Evolutionary conservation across 1,284 basidiomycete species (phyloP).

Genomic region (Leccinum griseonigrum): DNA sequence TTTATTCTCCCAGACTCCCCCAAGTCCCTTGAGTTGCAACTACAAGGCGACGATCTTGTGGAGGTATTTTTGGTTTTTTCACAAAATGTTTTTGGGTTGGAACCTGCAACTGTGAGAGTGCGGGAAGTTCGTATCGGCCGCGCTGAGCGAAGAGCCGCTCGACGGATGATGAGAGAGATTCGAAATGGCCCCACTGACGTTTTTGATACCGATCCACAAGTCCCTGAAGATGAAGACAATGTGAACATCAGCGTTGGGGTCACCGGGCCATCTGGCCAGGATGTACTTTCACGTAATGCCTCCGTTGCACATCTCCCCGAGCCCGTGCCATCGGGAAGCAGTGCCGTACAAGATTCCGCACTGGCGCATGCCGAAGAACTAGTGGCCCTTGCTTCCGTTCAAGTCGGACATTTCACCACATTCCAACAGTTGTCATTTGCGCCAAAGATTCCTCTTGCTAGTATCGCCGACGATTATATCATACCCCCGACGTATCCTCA

Average conservation of each 20-base stretch:
- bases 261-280: conserved; percentile 39
- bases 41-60: conserved; percentile 89
- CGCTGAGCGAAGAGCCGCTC: conserved; percentile 78
- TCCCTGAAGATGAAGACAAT: conserved; percentile 51
- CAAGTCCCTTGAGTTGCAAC: conserved; percentile 76
- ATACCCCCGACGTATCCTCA: conserved; percentile 84
- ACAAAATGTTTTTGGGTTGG: conserved; percentile 85
- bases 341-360: conserved; percentile 27
- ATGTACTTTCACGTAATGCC: conserved; percentile 23
- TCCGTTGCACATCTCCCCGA: conserved; percentile 30
- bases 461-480: conserved; percentile 82
- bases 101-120: conserved; percentile 87
- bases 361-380: conserved; percentile 62
- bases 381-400: conserved; percentile 61
- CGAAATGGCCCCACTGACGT: conserved; percentile 47
- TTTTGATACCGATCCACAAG: conserved; percentile 44
- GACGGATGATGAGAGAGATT: conserved; percentile 68
- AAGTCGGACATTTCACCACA: conserved; percentile 79
- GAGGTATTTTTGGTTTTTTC: conserved; percentile 86
- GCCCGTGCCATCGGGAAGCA: conserved; percentile 21
- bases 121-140: conserved; percentile 85
- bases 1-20: conserved; percentile 89
- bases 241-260: conserved; percentile 66
- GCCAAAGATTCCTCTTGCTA: conserved; percentile 79
- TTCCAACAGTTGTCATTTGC: conserved; percentile 85